phyloP scores from a whole-genome alignment of 1,284 basidiomycete genomes.

The Flammula alnicola region DNA sequence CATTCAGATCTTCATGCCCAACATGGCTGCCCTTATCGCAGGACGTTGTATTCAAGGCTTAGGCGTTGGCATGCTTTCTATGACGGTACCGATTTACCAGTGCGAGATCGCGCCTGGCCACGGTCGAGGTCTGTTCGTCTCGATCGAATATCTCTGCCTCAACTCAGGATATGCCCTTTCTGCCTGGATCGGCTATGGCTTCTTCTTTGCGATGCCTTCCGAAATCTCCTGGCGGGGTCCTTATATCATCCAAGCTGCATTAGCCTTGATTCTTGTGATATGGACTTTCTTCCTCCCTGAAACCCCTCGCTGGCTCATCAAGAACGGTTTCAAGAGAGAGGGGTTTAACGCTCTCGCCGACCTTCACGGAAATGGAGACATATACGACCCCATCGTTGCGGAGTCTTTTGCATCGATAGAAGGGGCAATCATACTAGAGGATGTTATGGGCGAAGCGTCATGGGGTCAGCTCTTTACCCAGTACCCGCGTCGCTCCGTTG shows the following conservation, averaged over 20 bases:
- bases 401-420: slow-evolving; percentile 47
- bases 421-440: slow-evolving; percentile 45
- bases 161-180: slow-evolving; percentile 55
- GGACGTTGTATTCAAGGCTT: slow-evolving; percentile 53
- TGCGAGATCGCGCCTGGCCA: slow-evolving; percentile 59
- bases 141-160: slow-evolving; percentile 56
- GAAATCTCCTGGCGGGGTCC: slow-evolving; percentile 60
- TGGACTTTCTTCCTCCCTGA: slow-evolving; percentile 57
- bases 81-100: slow-evolving; percentile 56
- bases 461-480: slow-evolving; percentile 52
- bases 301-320: slow-evolving; percentile 58
- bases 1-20: slow-evolving; percentile 47
- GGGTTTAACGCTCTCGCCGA: slow-evolving; percentile 51
- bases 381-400: slow-evolving; percentile 41
- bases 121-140: slow-evolving; percentile 54
- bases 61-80: slow-evolving; percentile 52
- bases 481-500: slow-evolving; percentile 48
- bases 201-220: slow-evolving; percentile 52
- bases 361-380: slow-evolving; percentile 50
- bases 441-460: slow-evolving; percentile 41
- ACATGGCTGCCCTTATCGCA: slow-evolving; percentile 46
- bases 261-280: slow-evolving; percentile 47
- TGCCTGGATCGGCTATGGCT: slow-evolving; percentile 56
- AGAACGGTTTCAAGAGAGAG: slow-evolving; percentile 51
- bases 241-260: slow-evolving; percentile 51